Evolutionary conservation across 768 basidiomycete genomes (phyloP).

Genomic region (Naganishia randhawae): DNA sequence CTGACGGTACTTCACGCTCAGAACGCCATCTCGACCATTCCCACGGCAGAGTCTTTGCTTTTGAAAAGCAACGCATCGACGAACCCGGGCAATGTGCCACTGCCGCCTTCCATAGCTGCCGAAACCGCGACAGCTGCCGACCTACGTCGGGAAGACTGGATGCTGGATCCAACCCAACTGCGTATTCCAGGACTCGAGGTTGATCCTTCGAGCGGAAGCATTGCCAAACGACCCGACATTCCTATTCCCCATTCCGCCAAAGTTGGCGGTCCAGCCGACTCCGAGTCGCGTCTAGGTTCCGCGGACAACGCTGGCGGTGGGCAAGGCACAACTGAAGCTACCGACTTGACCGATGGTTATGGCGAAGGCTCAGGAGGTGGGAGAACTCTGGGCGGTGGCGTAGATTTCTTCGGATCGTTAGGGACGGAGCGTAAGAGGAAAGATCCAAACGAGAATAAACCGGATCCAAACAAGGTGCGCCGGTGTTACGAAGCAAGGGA

Average conservation of each 20-base stretch:
- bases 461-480: conserved; percentile 69
- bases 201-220: conserved; percentile 22
- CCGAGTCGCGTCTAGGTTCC: not conserved
- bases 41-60: conserved; percentile 67
- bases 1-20: not conserved
- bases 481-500: not conserved
- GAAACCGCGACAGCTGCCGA: conserved; percentile 28
- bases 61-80: conserved; percentile 62
- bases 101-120: conserved; percentile 57
- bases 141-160: conserved; percentile 73
- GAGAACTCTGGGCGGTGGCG: conserved; percentile 59
- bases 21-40: conserved; percentile 59
- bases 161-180: conserved; percentile 58
- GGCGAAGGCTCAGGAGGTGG: conserved; percentile 53
- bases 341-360: conserved; percentile 48
- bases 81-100: conserved; percentile 54
- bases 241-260: conserved; percentile 38
- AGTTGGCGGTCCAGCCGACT: not conserved
- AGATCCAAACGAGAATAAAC: conserved; percentile 53
- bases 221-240: conserved; percentile 15
- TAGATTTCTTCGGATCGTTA: conserved; percentile 85
- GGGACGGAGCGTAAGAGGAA: conserved; percentile 72
- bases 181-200: conserved; percentile 42
- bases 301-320: conserved; percentile 27
- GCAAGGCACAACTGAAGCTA: conserved; percentile 30